phyloP scores from a whole-genome alignment of 208 protist species.

The Lotmaria passim region DNA sequence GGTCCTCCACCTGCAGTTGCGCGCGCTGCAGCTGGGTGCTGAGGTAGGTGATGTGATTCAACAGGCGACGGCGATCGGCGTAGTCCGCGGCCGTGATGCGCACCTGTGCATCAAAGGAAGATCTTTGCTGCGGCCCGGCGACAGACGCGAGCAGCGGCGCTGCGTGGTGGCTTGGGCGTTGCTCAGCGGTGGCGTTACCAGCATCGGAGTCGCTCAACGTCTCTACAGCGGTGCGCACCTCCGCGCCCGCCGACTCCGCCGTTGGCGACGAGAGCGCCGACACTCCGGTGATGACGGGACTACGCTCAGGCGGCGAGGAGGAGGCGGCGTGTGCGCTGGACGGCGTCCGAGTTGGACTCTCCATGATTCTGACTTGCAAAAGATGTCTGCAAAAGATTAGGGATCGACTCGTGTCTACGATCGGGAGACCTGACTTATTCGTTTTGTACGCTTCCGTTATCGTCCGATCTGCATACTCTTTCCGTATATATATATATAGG shows the following conservation, averaged over 20 bases:
- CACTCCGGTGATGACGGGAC: conserved; percentile 18
- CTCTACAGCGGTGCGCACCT: conserved; percentile 5
- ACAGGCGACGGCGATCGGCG: conserved; percentile 74
- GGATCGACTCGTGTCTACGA: no score
- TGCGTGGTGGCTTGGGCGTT: not conserved
- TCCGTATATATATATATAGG: no score
- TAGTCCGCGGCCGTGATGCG: conserved; percentile 75
- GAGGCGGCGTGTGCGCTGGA: conserved; percentile 9
- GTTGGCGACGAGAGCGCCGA: conserved; percentile 28
- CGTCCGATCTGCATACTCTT: no score
- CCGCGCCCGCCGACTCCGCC: conserved; percentile 7
- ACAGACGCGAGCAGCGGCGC: not conserved
- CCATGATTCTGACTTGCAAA: conserved; percentile 18
- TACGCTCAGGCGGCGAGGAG: conserved; percentile 14
- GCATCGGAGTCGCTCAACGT: conserved; percentile 14
- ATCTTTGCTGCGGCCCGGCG: not conserved
- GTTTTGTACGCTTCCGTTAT: no score
- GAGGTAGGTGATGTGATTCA: conserved; percentile 89
- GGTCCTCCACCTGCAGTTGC: conserved; percentile 72
- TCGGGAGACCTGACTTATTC: no score
- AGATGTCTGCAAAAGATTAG: no score
- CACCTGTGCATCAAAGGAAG: not conserved
- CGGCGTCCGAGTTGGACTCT: conserved; percentile 21
- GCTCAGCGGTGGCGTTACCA: not conserved
- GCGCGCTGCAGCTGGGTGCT: conserved; percentile 80